Conservation (phyloP, 495 filamentous ascomycete species). For the Aspergillus saccharolyticus region DNA sequence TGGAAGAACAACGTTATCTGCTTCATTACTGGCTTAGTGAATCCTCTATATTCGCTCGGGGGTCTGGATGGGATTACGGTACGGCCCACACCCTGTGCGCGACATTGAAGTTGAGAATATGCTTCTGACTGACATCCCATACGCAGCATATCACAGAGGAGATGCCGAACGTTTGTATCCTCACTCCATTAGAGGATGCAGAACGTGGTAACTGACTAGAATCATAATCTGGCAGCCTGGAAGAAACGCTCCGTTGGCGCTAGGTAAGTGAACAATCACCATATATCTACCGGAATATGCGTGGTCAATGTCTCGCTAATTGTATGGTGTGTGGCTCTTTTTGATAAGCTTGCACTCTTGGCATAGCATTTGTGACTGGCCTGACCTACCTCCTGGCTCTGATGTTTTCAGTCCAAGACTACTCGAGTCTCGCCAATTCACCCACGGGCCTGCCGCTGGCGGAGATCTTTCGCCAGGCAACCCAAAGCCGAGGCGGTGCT, state of each 20-base stretch:
- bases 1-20: slow-evolving; percentile 63
- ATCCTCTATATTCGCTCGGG: slow-evolving; percentile 72
- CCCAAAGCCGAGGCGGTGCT: slow-evolving; percentile 55
- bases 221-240: slow-evolving; percentile 19
- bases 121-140: neutral
- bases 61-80: slow-evolving; percentile 54
- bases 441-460: slow-evolving; percentile 62
- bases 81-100: slow-evolving; percentile 23
- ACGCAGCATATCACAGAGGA: slow-evolving; percentile 73
- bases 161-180: slow-evolving; percentile 54
- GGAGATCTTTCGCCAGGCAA: slow-evolving; percentile 68
- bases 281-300: no score
- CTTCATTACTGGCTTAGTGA: slow-evolving; percentile 72
- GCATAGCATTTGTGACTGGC: slow-evolving; percentile 43
- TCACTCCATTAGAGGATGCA: neutral
- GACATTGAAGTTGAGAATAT: neutral
- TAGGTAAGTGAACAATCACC: slow-evolving; percentile 17
- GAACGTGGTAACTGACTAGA: neutral
- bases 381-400: slow-evolving; percentile 40
- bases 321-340: neutral
- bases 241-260: slow-evolving; percentile 28
- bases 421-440: slow-evolving; percentile 26
- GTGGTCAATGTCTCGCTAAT: neutral
- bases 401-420: slow-evolving; percentile 45
- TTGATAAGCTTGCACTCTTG: slow-evolving; percentile 34